Base-by-base conservation (phyloP, 2,329 filamentous ascomycete genomes). In the Diatrype stigma region DNA sequence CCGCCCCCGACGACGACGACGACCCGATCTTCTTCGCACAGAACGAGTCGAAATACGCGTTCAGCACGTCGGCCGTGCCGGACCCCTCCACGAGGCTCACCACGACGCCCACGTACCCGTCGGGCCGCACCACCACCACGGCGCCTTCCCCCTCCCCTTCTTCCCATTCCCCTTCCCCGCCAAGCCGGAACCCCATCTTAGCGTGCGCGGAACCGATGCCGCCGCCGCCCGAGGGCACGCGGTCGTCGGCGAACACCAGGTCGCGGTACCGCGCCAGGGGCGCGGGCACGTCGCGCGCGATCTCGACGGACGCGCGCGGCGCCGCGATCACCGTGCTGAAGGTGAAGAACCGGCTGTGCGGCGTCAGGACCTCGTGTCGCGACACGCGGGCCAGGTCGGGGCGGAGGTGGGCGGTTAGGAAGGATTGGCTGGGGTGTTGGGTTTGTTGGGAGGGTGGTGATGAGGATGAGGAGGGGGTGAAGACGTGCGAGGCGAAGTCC, bases 211-310 rank as follows among this genome's bases (percentile, higher is more conserved):
- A 7, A 34, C 30, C 30, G 7, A 34, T 14, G 7, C 78, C 5
- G 86, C 90, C 59, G 77, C 78, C 1, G 88, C 86, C 86, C 75
- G 0, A 87, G 84, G 1, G 90, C 85, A 6, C 82, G 77, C 87
- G 77, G 68, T 96, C 90, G 62, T 96, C 92, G 1, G 90, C 88
- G 63, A 96, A 96, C 34, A 96, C 77, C 61, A 94, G 87, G 61
- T 91, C 86, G 46, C 84, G 78, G 68, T 96, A 96, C 49, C 89
- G 79, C 5, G 81, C 83, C 51, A 96, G 76, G 2, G 88, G 63
- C 19, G 77, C 74, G 0, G 92, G 92, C 2, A 93, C 77, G 57
- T 90, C 80, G 34, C 81, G 77, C 2, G 78, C 72, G 53, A 96
- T 87, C 63, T 93, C 87, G 51, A 96, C 80, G n/a, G 80, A 72